Conservation (phyloP, 179 eudicot genomes). For the Silene coronaria region DNA sequence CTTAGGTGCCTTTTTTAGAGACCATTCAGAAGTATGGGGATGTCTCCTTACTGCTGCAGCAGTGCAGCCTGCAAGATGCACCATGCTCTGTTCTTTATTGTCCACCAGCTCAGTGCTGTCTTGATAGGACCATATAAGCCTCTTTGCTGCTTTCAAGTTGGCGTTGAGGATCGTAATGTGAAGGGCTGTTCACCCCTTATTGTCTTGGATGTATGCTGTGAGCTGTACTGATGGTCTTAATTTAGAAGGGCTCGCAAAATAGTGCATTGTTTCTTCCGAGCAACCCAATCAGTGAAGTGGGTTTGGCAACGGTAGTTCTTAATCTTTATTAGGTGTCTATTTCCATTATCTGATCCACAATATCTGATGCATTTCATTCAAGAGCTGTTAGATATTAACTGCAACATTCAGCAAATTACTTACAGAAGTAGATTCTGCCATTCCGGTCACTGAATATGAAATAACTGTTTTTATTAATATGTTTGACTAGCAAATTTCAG, state of each 20-base stretch:
- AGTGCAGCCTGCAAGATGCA: constrained; percentile 24
- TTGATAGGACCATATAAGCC: background rate
- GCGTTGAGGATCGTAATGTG: background rate
- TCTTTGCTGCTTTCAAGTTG: background rate
- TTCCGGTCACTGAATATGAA: too few species aligned
- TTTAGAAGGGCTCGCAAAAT: background rate
- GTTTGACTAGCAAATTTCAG: too few species aligned
- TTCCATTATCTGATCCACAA: constrained; percentile 5
- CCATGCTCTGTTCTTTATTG: constrained; percentile 13
- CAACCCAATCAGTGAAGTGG: constrained; percentile 12
- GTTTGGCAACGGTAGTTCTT: background rate
- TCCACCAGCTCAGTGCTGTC: constrained; percentile 17
- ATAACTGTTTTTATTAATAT: too few species aligned
- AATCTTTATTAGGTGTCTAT: background rate
- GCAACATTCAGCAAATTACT: too few species aligned
- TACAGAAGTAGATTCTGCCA: too few species aligned
- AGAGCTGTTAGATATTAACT: too few species aligned
- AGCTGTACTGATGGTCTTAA: background rate
- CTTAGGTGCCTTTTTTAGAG: background rate
- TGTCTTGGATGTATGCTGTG: constrained; percentile 17
- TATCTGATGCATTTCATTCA: background rate
- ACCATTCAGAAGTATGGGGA: background rate
- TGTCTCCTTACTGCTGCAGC: background rate
- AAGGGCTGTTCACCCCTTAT: constrained; percentile 17
- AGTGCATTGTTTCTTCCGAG: background rate